These are phyloP conservation scores for Xylariaceae sp. DNA, from an alignment of 2,329 filamentous ascomycete genomes.

Conservation along the genomic window DNA sequence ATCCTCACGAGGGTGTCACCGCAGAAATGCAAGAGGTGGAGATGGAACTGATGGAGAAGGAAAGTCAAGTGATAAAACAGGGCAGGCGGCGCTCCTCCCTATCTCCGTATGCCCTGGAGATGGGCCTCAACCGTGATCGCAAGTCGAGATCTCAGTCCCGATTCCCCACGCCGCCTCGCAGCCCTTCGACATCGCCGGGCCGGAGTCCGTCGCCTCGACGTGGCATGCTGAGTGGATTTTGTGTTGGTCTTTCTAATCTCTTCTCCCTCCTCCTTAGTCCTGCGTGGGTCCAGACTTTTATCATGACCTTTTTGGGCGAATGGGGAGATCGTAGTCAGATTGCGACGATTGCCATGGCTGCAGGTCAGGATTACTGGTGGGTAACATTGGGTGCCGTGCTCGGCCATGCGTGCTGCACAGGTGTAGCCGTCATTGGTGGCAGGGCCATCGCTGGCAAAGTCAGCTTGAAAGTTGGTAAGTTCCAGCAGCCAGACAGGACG, in stretches of 20 bases:
- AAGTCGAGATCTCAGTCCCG: slow-evolving; percentile 75
- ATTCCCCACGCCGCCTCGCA: slow-evolving; percentile 78
- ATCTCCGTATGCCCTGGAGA: slow-evolving; percentile 77
- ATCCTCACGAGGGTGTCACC: slow-evolving; percentile 84
- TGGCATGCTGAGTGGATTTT: slow-evolving; percentile 36
- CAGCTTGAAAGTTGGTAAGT: slow-evolving; percentile 93
- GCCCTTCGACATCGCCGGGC: slow-evolving; percentile 75
- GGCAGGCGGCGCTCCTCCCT: slow-evolving; percentile 67
- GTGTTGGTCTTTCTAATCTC: slow-evolving; percentile 74
- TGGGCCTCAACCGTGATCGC: slow-evolving; percentile 68
- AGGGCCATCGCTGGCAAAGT: slow-evolving; percentile 90
- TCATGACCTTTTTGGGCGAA: slow-evolving; percentile 98
- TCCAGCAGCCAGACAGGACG: neutral
- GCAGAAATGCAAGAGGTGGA: slow-evolving; percentile 99
- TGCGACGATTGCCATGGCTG: slow-evolving; percentile 97
- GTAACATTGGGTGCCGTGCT: slow-evolving; percentile 86
- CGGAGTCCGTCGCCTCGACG: slow-evolving; percentile 57
- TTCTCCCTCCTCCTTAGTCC: slow-evolving; percentile 87
- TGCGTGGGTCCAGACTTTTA: slow-evolving; percentile 97
- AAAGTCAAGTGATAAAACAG: slow-evolving; percentile 71
- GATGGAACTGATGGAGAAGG: slow-evolving; percentile 89
- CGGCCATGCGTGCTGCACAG: slow-evolving; percentile 89
- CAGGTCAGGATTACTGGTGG: slow-evolving; percentile 98
- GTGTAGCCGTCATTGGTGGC: slow-evolving; percentile 87
- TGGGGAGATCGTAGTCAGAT: slow-evolving; percentile 99